phyloP scores from a whole-genome alignment of 2,329 filamentous ascomycete species.

The Arthrocladium fulminans region DNA sequence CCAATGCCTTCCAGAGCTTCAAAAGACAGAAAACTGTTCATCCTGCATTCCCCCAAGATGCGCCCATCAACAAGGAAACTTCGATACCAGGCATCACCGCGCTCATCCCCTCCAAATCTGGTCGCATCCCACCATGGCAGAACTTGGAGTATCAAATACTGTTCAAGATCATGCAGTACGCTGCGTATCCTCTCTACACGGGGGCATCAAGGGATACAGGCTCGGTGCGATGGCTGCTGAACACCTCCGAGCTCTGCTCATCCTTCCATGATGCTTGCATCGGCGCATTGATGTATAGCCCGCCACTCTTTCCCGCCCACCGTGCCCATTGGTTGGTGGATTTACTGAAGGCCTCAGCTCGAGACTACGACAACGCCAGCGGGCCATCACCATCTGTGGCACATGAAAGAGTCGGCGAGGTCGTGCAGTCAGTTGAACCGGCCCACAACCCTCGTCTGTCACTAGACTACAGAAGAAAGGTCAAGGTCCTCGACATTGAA shows the following conservation, averaged over 20 bases:
- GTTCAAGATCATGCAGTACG: constrained; percentile 59
- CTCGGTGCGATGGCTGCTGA: constrained; percentile 54
- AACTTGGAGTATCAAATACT: constrained; percentile 61
- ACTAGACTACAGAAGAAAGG: constrained; percentile 61
- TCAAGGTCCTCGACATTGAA: constrained; percentile 62
- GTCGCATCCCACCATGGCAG: constrained; percentile 47
- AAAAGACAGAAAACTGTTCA: constrained; percentile 3
- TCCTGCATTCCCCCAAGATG: neutral
- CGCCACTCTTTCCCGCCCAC: constrained; percentile 50
- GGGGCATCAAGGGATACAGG: constrained; percentile 35
- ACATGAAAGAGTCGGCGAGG: neutral
- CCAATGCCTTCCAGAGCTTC: neutral
- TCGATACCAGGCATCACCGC: neutral
- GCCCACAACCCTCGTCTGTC: constrained; percentile 27
- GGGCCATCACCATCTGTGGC: neutral
- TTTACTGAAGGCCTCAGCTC: constrained; percentile 42
- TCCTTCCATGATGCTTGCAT: constrained; percentile 64
- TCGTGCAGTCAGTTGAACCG: neutral
- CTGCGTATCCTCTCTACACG: constrained; percentile 51
- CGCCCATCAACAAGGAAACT: neutral
- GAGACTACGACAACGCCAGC: constrained; percentile 32
- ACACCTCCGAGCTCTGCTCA: constrained; percentile 54
- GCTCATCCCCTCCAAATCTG: neutral
- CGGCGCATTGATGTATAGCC: constrained; percentile 61
- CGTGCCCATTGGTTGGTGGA: constrained; percentile 42